Percentiles rank a stretch among this genome's conserved stretches.
Conservation (phyloP, 2,329 filamentous ascomycete species). For the Pleomassaria siparia region DNA sequence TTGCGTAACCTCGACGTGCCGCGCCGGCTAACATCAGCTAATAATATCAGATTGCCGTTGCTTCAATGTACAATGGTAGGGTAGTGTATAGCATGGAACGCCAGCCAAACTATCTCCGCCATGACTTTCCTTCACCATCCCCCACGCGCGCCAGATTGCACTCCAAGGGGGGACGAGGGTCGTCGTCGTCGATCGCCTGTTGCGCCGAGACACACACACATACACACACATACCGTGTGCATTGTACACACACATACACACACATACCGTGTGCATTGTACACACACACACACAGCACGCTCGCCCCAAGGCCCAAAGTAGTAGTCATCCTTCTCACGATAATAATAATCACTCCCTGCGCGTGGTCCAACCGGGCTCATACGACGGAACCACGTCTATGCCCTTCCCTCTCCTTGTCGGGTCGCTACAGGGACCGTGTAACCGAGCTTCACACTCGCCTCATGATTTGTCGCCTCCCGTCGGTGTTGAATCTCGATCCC, state of each 20-base stretch:
- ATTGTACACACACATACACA: no score
- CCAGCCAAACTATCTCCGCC: not conserved
- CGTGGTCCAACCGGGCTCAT: no score
- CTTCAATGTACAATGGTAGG: not conserved
- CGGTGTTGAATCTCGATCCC: not conserved
- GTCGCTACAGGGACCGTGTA: conserved; percentile 4
- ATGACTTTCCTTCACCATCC: conserved; percentile 12
- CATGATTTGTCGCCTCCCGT: not conserved
- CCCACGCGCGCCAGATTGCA: not conserved
- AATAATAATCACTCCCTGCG: no score
- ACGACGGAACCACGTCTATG: no score
- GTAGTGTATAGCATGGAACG: not conserved
- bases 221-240: no score
- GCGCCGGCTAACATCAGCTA: no score
- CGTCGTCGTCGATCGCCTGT: conserved; percentile 15
- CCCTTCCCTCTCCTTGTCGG: conserved; percentile 15
- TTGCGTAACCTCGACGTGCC: no score
- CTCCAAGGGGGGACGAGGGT: not conserved
- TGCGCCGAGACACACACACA: conserved; percentile 20
- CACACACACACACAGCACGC: no score
- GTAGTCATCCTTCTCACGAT: no score
- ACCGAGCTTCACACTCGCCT: not conserved
- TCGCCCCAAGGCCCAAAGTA: conserved; percentile 15
- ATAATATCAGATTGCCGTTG: not conserved
- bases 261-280: no score